Evolutionary conservation across 371 early-diverging fungal species (phyloP), one percentile per base, ranked within the genome.

Genomic region (Apophysomyces elegans): DNA sequence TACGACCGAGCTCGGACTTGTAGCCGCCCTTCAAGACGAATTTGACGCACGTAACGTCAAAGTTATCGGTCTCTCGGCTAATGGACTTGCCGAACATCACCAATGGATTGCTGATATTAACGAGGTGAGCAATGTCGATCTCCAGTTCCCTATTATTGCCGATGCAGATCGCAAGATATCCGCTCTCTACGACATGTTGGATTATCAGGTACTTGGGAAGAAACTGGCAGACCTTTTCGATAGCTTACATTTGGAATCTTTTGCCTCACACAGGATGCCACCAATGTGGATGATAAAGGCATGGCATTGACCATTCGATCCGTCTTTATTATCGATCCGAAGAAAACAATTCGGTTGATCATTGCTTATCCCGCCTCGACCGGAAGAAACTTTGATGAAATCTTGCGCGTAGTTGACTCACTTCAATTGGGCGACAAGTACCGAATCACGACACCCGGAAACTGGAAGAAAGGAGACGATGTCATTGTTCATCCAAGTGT

Each of bases 311-410:
- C 96, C 36, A 93, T 96, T 68, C 92, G 97, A 59, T 88, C 92
- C 36, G 96, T 97, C 37, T 97, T 96, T 78, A 86, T 97, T 72
- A 89, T 97, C 58, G 97, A 95, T 78, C 93, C 95, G 59, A 84
- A 88, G 66, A 93, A 95, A 88, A 85, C 78, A 18, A 91, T 97
- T 72, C 91, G 97, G 38, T 79, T 93, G 44, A 92, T 88, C 41
- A 75, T 96, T 59, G 88, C 93, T 37, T 97, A 97, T 74, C 96
- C 97, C 36, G 94, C 93, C 50, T 86, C 90, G 16, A 87, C 88
- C 67, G 97, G 97, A 39, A 89, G 97, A 71, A 95, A 96, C 89
- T 95, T 95, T 88, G 90, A 93, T 71, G 96, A 97, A 84, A 89
- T 96, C 72, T 74, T 97, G 70, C 91, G 97, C 36, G 90, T 90